Percentiles rank a stretch among this genome's conserved stretches.
phyloP scores from a whole-genome alignment of 768 basidiomycete species.

The Clavulina sp. region DNA sequence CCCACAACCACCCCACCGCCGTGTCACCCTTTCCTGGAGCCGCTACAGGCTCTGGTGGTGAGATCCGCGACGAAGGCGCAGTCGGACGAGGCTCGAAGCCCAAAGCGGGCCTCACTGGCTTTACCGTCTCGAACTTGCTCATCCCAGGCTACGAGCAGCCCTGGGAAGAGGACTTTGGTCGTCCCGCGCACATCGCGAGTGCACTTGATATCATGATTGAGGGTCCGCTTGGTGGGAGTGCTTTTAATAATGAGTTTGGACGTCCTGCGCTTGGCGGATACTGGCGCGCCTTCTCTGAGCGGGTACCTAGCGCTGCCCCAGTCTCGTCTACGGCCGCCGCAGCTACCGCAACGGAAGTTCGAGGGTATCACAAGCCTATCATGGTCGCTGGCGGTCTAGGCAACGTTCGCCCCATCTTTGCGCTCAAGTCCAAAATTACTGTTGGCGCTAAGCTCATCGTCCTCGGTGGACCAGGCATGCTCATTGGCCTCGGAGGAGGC shows the following conservation, averaged over 20 bases:
- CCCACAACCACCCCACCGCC: conserved; percentile 97
- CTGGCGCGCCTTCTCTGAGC: conserved; percentile 86
- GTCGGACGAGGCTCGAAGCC: conserved; percentile 90
- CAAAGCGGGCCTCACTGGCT: conserved; percentile 87
- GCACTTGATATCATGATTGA: conserved; percentile 95
- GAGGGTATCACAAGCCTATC: conserved; percentile 98
- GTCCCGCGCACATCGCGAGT: conserved; percentile 78
- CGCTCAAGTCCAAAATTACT: conserved; percentile 57
- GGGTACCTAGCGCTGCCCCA: conserved; percentile 37
- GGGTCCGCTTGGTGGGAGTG: conserved; percentile 82
- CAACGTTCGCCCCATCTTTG: conserved; percentile 71
- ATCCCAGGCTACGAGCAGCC: conserved; percentile 84
- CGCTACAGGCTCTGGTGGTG: conserved; percentile 94
- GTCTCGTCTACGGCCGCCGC: conserved; percentile 18
- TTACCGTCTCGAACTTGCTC: conserved; percentile 82
- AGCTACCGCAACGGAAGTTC: conserved; percentile 36
- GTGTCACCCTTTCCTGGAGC: conserved; percentile 98
- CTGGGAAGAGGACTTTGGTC: conserved; percentile 92
- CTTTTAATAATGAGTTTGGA: conserved; percentile 98
- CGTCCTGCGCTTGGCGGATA: conserved; percentile 84
- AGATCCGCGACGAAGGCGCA: conserved; percentile 95
- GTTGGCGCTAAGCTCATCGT: conserved; percentile 81
- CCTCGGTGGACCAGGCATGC: conserved; percentile 85
- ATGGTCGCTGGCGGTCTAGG: conserved; percentile 98
- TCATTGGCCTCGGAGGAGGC: conserved; percentile 93